phyloP scores from a whole-genome alignment of 805 yeast genomes.

The Priceomyces fermenticarens region DNA sequence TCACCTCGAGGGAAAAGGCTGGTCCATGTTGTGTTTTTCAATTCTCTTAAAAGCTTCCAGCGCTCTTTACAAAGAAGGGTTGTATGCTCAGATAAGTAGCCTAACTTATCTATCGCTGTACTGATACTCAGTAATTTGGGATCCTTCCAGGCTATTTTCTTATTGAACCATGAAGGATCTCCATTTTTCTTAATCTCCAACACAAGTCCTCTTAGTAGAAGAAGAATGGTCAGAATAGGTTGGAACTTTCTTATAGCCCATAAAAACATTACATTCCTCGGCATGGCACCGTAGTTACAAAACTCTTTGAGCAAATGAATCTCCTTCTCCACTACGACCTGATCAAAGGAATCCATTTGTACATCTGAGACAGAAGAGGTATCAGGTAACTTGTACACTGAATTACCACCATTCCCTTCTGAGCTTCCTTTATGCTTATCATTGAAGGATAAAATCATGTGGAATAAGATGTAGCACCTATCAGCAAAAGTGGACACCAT shows the following conservation, averaged over 20 bases:
- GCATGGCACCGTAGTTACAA: not conserved
- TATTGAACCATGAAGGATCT: constrained; percentile 1
- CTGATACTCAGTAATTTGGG: constrained; percentile 12
- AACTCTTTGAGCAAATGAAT: constrained; percentile 1
- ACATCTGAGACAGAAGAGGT: not conserved
- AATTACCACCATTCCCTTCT: not conserved
- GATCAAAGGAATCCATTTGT: not conserved
- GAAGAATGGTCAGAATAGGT: constrained; percentile 10
- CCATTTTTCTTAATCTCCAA: constrained; percentile 4
- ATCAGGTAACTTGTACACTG: not conserved
- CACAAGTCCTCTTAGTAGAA: constrained; percentile 5
- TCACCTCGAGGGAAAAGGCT: constrained; percentile 6
- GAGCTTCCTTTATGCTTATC: not conserved
- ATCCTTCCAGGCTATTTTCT: constrained; percentile 4
- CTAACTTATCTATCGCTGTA: constrained; percentile 12
- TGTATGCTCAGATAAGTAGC: constrained; percentile 21
- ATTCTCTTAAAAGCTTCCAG: constrained; percentile 18
- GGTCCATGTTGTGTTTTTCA: constrained; percentile 19
- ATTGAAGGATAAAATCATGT: not conserved
- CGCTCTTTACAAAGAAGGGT: constrained; percentile 20
- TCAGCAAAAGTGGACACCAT: constrained; percentile 10
- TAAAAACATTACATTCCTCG: not conserved
- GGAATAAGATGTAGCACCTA: constrained; percentile 7
- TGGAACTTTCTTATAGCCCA: constrained; percentile 9
- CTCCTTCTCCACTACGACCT: not conserved